Evolutionary conservation across 345 rosid species (phyloP).

Genomic region (Abelmoschus esculentus): DNA sequence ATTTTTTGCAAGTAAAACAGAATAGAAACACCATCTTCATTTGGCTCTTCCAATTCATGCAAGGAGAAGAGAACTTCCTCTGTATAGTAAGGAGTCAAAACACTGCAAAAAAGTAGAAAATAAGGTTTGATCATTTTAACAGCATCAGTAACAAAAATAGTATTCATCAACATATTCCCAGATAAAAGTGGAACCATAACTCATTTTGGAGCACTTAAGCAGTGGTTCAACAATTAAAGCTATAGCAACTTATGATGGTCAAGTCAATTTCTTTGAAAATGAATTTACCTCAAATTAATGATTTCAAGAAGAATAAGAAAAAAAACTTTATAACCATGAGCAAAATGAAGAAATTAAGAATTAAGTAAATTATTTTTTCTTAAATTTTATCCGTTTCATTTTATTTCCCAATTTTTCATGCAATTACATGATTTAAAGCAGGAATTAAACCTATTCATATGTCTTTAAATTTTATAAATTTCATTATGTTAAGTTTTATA

Average conservation of each 20-base stretch:
- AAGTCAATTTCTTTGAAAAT: not conserved
- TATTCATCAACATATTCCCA: not conserved
- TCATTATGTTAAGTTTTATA: not conserved
- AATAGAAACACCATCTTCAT: conserved; percentile 98
- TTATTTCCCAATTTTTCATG: not conserved
- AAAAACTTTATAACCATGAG: not conserved
- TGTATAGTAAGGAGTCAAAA: conserved; percentile 86
- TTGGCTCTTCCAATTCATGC: conserved; percentile 60
- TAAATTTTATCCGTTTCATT: not conserved
- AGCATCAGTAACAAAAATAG: not conserved
- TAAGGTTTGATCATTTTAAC: not conserved
- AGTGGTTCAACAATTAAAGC: not conserved
- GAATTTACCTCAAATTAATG: not conserved
- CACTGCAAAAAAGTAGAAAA: conserved; percentile 33
- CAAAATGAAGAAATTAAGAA: not conserved
- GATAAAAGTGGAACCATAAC: not conserved
- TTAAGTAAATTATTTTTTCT: not conserved
- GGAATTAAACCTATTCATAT: not conserved
- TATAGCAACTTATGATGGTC: not conserved
- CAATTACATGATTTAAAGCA: not conserved
- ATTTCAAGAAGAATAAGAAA: no score
- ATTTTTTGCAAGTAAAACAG: conserved; percentile 92
- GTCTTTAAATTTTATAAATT: not conserved
- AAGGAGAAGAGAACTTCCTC: conserved; percentile 90
- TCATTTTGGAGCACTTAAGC: not conserved